Conservation (phyloP, 176 grass and related monocot species). For the Microstegium vimineum region DNA sequence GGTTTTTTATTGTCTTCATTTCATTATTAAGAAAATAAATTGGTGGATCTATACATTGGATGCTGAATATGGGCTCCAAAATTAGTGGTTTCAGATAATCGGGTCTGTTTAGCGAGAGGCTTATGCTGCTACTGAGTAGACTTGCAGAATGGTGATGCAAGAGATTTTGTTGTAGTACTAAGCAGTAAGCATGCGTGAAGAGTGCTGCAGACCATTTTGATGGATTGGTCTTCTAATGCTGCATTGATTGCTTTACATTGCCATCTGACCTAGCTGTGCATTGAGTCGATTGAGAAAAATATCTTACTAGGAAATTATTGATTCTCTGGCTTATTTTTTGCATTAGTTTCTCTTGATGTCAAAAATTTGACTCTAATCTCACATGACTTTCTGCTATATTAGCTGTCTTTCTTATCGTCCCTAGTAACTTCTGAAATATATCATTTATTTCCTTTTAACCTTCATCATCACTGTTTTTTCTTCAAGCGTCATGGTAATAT, state of each 20-base stretch:
- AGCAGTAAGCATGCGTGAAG: background rate
- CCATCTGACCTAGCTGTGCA: background rate
- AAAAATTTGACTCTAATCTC: background rate
- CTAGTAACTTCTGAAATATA: background rate
- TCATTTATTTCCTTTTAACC: background rate
- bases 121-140: background rate
- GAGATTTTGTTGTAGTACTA: background rate
- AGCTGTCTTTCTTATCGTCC: background rate
- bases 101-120: background rate
- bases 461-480: background rate
- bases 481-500: background rate
- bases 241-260: background rate
- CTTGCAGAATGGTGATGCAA: background rate
- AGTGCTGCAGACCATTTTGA: background rate
- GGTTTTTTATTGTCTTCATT: background rate
- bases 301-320: background rate
- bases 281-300: background rate
- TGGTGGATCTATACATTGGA: background rate
- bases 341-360: background rate
- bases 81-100: background rate
- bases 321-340: background rate
- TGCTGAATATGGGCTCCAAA: background rate
- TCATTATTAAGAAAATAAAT: background rate
- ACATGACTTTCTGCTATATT: background rate
- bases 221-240: background rate